Base-by-base conservation (phyloP, 176 grass and related monocot species). In the Eragrostis nindensis region DNA sequence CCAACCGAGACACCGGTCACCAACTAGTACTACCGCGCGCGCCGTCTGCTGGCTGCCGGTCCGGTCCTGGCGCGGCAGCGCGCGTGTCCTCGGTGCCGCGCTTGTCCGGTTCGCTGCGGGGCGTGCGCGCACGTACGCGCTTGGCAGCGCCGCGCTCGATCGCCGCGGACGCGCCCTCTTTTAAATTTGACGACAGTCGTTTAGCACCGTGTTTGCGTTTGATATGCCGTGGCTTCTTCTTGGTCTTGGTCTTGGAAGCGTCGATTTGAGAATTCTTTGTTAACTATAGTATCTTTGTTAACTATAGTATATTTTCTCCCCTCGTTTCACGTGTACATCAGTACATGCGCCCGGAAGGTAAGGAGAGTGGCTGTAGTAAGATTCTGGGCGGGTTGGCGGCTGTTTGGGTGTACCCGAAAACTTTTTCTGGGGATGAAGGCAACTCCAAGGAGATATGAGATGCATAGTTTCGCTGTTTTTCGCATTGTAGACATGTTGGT, bases 101-200 rank as follows among this genome's bases (percentile, higher is more conserved):
- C 56, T 68, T 48, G 52, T 70, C 82, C 41, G 53, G 7, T 50
- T 30, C 19, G 21, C 52, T 8, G 64, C 73, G 53, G 42, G 73
- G 64, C 73, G 41, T 77, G 82, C 82, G 65, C 73, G 73, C 64
- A 49, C 73, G 82, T 61, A 84, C 82, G 73, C 73, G 21, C 53
- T 70, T 84, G 73, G 62, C 82, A 56, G 16, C 36, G 3, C 11
- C 53, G 3, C 62, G 24, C 0, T 25, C 43, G 26, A 36, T 42
- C 30, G 81, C 8, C 30, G 8, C 42, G 15, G 2, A 27, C 5
- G 41, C 40, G 41, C 29, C 63, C 5, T 4, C 7, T 12, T 42
- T 42, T 42, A 26, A 59, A 18, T 61, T 54, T 61, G 73, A 36
- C 64, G 52, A 40, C 64, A 11, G 39, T 52, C 14, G 64, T 84